These are phyloP conservation scores for Candida sphagnicola DNA, from an alignment of 805 yeast species.

Conservation along the genomic window DNA sequence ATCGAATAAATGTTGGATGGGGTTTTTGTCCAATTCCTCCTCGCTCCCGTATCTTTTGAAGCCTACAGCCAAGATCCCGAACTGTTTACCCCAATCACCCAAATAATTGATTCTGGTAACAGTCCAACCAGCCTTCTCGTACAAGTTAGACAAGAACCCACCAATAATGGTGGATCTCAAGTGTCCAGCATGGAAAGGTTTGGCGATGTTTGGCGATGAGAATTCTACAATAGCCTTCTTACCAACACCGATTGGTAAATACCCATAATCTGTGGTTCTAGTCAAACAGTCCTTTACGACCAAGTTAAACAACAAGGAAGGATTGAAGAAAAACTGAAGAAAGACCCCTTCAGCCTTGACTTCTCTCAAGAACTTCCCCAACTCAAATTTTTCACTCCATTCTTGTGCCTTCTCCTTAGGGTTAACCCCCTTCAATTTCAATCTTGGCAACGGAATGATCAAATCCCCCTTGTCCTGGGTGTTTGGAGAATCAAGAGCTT, in stretches of 20 bases:
- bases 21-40: constrained; percentile 65
- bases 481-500: constrained; percentile 84
- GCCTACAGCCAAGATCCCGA: constrained; percentile 93
- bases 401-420: constrained; percentile 67
- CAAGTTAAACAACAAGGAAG: constrained; percentile 59
- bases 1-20: constrained; percentile 91
- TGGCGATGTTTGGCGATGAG: constrained; percentile 97
- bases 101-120: constrained; percentile 89
- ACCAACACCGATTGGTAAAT: constrained; percentile 69
- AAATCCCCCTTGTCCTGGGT: constrained; percentile 90
- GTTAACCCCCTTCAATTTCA: constrained; percentile 74
- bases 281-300: constrained; percentile 68
- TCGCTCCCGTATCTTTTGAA: constrained; percentile 82
- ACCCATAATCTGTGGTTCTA: constrained; percentile 64
- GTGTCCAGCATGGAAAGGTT: constrained; percentile 99
- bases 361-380: constrained; percentile 61
- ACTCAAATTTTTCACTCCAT: constrained; percentile 76
- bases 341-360: constrained; percentile 88
- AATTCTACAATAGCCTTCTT: constrained; percentile 81
- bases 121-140: constrained; percentile 90
- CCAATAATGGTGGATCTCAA: constrained; percentile 97
- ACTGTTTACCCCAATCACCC: constrained; percentile 99
- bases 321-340: constrained; percentile 80
- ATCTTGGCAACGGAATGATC: constrained; percentile 86
- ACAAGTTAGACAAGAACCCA: constrained; percentile 85